Conservation (phyloP, 2,329 filamentous ascomycete genomes). For the Paramyrothecium sp. region DNA sequence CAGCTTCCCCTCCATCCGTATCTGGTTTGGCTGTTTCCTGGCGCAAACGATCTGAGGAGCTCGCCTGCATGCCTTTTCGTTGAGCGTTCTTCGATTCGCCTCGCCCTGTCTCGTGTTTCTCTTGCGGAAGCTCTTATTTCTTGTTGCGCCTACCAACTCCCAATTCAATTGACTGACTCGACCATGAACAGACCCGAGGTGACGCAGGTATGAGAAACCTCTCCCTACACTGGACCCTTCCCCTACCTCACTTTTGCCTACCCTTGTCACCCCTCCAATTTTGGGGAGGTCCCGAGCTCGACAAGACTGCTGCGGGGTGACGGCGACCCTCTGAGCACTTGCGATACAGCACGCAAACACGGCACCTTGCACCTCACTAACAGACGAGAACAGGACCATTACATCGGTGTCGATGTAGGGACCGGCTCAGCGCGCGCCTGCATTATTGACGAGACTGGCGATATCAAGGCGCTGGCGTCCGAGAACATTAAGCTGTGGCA, state of each 20-base stretch:
- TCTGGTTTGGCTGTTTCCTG: neutral
- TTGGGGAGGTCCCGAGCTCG: neutral
- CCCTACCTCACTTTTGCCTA: too few relatives aligned
- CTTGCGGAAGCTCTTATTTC: neutral
- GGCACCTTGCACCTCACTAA: constrained; percentile 8
- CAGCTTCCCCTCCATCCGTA: constrained; percentile 3
- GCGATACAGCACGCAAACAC: too few relatives aligned
- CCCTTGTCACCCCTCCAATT: neutral
- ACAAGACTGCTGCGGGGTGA: neutral
- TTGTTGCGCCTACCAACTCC: neutral
- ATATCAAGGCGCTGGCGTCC: constrained; percentile 75
- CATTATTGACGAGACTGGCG: constrained; percentile 87
- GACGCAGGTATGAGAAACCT: neutral
- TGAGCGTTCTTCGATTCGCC: neutral
- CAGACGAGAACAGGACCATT: constrained; percentile 46
- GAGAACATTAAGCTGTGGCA: constrained; percentile 81
- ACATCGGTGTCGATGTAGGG: constrained; percentile 90
- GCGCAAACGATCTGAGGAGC: neutral
- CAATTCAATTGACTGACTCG: neutral
- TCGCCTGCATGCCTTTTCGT: neutral
- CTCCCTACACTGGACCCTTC: too few relatives aligned
- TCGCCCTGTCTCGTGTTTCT: neutral
- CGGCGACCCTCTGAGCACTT: too few relatives aligned
- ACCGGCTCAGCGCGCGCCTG: constrained; percentile 94
- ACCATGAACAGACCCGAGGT: neutral